A percentile compares a stretch with the other conserved stretches of the same genome.
These are phyloP conservation scores for Thymus quinquecostatus DNA, from an alignment of 257 asterid genomes.

Conservation along the genomic window DNA sequence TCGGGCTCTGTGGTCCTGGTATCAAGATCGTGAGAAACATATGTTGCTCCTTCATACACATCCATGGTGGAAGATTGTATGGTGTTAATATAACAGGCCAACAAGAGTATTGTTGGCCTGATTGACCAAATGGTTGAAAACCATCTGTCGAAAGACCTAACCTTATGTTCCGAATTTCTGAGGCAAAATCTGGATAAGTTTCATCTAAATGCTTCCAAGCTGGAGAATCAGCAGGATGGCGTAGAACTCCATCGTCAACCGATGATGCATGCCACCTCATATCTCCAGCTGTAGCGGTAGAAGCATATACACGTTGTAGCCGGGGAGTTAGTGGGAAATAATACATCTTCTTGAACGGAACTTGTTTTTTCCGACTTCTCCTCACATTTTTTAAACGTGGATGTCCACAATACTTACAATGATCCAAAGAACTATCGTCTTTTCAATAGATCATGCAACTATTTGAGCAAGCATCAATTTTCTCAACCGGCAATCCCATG, in stretches of 20 bases:
- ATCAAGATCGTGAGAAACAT: no score
- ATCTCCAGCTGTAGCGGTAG: background rate
- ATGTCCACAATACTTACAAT: background rate
- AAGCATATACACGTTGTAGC: background rate
- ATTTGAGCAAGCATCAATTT: background rate
- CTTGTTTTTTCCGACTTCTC: background rate
- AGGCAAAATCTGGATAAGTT: background rate
- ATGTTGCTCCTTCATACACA: no score
- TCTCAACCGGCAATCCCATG: background rate
- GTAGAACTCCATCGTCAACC: background rate
- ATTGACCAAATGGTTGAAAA: constrained; percentile 10
- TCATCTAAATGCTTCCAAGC: background rate
- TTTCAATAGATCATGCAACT: background rate
- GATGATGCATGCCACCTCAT: background rate
- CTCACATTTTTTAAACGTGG: no score
- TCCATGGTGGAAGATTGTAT: no score
- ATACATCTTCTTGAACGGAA: background rate
- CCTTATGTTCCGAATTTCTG: background rate
- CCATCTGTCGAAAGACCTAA: background rate
- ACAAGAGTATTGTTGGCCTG: background rate
- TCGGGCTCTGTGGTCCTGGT: no score
- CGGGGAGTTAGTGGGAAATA: background rate
- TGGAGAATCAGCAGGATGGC: background rate
- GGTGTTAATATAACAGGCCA: background rate
- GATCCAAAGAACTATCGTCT: background rate